phyloP scores from a whole-genome alignment of 1,284 basidiomycete species.

The Bjerkandera adusta region DNA sequence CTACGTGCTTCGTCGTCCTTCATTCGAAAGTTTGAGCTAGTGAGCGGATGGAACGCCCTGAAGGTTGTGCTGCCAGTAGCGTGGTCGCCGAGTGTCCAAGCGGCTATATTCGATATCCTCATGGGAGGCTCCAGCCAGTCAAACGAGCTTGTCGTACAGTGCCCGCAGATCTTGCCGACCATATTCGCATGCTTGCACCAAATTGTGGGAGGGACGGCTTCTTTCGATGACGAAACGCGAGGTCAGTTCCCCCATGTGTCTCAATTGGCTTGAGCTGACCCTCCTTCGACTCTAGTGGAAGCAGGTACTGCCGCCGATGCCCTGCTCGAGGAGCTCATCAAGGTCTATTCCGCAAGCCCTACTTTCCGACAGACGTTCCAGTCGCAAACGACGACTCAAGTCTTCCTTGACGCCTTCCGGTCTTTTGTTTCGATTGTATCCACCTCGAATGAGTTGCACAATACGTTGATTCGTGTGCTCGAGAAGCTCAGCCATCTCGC shows the following conservation, averaged over 20 bases:
- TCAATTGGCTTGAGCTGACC: background rate
- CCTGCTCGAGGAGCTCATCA: conserved; percentile 65
- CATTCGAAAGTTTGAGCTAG: conserved; percentile 70
- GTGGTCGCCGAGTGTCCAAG: conserved; percentile 67
- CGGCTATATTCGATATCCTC: conserved; percentile 62
- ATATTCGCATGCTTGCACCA: conserved; percentile 60
- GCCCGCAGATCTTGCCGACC: conserved; percentile 65
- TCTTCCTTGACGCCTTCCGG: conserved; percentile 64
- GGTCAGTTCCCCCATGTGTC: conserved; percentile 1
- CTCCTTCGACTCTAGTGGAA: background rate
- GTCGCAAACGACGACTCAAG: conserved; percentile 62
- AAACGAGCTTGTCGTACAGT: conserved; percentile 36
- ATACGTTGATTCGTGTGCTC: conserved; percentile 48
- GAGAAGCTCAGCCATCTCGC: conserved; percentile 71
- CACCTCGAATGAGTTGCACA: conserved; percentile 37
- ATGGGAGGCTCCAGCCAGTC: conserved; percentile 39
- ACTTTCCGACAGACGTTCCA: conserved; percentile 71
- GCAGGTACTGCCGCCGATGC: conserved; percentile 51
- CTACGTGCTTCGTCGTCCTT: conserved; percentile 56
- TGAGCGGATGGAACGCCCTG: conserved; percentile 72
- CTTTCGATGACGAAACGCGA: conserved; percentile 6
- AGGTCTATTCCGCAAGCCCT: conserved; percentile 55
- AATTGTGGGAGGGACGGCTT: conserved; percentile 31
- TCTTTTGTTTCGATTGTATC: conserved; percentile 47
- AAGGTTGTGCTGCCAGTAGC: conserved; percentile 61